Percentiles rank a stretch among this genome's conserved stretches.
phyloP scores from a whole-genome alignment of 169 alveolate genomes.

The Cryptosporidium viatorum region DNA sequence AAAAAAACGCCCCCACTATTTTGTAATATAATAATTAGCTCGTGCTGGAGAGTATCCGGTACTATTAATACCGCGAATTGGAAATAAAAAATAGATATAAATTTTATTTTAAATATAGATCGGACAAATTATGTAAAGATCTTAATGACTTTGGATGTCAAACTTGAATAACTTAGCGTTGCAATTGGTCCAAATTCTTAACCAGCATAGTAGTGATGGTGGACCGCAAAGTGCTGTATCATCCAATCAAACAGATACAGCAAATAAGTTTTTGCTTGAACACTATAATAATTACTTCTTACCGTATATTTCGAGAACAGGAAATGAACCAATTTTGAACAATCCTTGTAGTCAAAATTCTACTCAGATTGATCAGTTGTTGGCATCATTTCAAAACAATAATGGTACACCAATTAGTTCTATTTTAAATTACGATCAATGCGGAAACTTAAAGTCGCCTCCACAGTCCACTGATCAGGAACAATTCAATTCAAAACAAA shows the following conservation, averaged over 20 bases:
- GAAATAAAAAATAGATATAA: slow-evolving; percentile 69
- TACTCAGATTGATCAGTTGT: slow-evolving; percentile 18
- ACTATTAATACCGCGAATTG: slow-evolving; percentile 71
- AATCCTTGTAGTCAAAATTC: slow-evolving; percentile 7
- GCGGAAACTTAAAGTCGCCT: neutral
- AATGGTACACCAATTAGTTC: slow-evolving; percentile 7
- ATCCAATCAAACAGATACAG: slow-evolving; percentile 9
- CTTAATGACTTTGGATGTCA: slow-evolving; percentile 73
- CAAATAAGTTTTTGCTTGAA: slow-evolving; percentile 38
- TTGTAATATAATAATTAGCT: slow-evolving; percentile 58
- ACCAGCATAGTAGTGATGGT: slow-evolving; percentile 51
- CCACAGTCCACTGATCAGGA: slow-evolving; percentile 21
- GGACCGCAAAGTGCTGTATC: slow-evolving; percentile 32
- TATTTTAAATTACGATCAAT: slow-evolving; percentile 19
- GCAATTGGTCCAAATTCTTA: slow-evolving; percentile 75
- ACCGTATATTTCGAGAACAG: slow-evolving; percentile 48
- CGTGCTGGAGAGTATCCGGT: slow-evolving; percentile 77
- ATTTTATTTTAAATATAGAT: slow-evolving; percentile 64
- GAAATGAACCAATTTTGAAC: slow-evolving; percentile 17
- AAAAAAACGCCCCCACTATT: slow-evolving; percentile 62
- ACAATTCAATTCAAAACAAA: slow-evolving; percentile 22
- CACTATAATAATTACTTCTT: slow-evolving; percentile 49
- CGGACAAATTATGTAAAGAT: slow-evolving; percentile 72
- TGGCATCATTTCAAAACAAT: slow-evolving; percentile 18
- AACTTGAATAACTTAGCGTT: slow-evolving; percentile 71